These are phyloP conservation scores for Beauveria bassiana DNA, from an alignment of 2,329 filamentous ascomycete genomes.

Conservation along the genomic window DNA sequence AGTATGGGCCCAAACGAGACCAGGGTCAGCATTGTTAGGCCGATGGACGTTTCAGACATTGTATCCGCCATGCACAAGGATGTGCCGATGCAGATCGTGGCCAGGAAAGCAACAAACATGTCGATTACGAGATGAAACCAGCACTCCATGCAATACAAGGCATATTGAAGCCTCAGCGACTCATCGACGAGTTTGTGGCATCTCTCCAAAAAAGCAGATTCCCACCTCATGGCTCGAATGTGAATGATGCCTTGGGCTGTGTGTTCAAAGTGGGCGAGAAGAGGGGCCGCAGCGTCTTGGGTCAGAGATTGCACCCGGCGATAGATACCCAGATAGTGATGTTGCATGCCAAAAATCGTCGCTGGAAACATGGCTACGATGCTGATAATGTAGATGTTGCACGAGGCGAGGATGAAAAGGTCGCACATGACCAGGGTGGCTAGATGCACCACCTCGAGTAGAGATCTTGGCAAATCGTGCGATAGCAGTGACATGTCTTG, in stretches of 20 bases:
- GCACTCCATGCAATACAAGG: constrained; percentile 44
- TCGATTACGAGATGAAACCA: constrained; percentile 45
- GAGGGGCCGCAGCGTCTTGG: constrained; percentile 25
- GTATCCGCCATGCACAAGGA: constrained; percentile 22
- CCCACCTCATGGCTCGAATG: constrained; percentile 48
- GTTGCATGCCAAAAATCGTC: constrained; percentile 21
- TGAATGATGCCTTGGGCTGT: constrained; percentile 36
- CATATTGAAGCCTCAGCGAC: constrained; percentile 47
- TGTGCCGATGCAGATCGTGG: constrained; percentile 35
- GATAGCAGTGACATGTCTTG: constrained; percentile 21
- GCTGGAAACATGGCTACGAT: constrained; percentile 18
- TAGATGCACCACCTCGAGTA: constrained; percentile 15
- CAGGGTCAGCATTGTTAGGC: constrained; percentile 12
- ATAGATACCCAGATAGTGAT: constrained; percentile 26
- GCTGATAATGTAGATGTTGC: constrained; percentile 22
- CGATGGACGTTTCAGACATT: constrained; percentile 4
- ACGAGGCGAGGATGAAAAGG: constrained; percentile 14
- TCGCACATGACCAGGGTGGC: constrained; percentile 15
- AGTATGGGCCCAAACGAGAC: constrained; percentile 18
- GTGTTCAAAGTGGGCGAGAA: constrained; percentile 32
- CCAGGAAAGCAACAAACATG: constrained; percentile 36
- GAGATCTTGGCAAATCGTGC: constrained; percentile 15
- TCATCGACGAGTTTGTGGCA: constrained; percentile 39
- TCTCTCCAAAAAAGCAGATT: constrained; percentile 30
- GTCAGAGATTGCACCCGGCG: constrained; percentile 28